Percentiles rank a stretch among this genome's conserved stretches.
phyloP scores from a whole-genome alignment of 768 basidiomycete species.

The Termitomyces sp. region DNA sequence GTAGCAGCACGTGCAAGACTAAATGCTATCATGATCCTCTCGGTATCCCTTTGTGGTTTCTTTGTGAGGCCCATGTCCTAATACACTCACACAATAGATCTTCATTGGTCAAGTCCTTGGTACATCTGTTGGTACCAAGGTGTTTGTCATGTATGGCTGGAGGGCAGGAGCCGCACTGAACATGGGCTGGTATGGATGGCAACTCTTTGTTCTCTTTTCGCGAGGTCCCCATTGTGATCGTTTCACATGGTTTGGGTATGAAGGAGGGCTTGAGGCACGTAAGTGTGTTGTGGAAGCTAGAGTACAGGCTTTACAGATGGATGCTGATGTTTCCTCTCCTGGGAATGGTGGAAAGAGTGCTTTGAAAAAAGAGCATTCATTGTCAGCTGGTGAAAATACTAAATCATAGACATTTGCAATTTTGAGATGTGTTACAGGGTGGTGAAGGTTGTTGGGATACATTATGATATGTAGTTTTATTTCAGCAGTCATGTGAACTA shows the following conservation, averaged over 20 bases:
- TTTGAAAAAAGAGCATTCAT: not conserved
- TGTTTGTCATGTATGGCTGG: slow-evolving; percentile 72
- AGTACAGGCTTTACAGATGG: not conserved
- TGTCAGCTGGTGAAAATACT: not conserved
- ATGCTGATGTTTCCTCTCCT: too few species aligned
- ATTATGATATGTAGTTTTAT: too few species aligned
- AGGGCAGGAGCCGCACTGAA: slow-evolving; percentile 55
- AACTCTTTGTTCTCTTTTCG: slow-evolving; percentile 49
- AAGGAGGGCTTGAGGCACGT: slow-evolving; percentile 45
- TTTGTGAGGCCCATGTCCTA: not conserved
- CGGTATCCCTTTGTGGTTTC: slow-evolving; percentile 27
- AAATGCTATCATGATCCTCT: slow-evolving; percentile 71
- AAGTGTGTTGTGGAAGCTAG: slow-evolving; percentile 27
- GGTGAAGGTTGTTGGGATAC: too few species aligned
- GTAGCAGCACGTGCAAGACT: slow-evolving; percentile 56
- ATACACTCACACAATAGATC: slow-evolving; percentile 26
- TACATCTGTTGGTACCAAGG: slow-evolving; percentile 63
- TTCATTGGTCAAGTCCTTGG: slow-evolving; percentile 84
- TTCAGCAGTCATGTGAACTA: too few species aligned
- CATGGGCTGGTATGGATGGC: slow-evolving; percentile 52
- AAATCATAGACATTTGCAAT: not conserved
- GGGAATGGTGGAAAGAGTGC: not conserved
- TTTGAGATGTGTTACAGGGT: too few species aligned
- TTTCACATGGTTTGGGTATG: slow-evolving; percentile 63
- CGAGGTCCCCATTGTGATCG: slow-evolving; percentile 63